Evolutionary conservation across 2,329 filamentous ascomycete species (phyloP).

Genomic region (Claviceps purpurea): DNA sequence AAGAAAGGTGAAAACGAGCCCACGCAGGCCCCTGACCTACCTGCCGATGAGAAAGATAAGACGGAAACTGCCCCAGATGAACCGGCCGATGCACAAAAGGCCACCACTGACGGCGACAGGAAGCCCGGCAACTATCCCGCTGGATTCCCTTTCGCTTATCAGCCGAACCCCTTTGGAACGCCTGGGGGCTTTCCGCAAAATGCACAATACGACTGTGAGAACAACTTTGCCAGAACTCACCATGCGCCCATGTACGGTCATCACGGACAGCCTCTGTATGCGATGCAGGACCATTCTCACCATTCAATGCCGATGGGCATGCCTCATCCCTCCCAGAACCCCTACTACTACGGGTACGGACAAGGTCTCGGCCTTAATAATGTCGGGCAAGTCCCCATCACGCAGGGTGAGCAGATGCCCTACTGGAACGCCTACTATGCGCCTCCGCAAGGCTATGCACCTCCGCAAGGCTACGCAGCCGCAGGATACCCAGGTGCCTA

Average conservation of each 20-base stretch:
- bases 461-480: constrained; percentile 7
- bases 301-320: constrained; percentile 26
- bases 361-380: constrained; percentile 4
- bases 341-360: constrained; percentile 27
- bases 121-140: constrained; percentile 14
- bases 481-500: constrained; percentile 7
- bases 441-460: constrained; percentile 11
- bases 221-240: constrained; percentile 41
- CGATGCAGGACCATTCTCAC: constrained; percentile 18
- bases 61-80: constrained; percentile 6
- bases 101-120: constrained; percentile 8
- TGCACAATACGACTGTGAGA: constrained; percentile 41
- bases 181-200: constrained; percentile 43
- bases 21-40: neutral
- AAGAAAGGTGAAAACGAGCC: no score
- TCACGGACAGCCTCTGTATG: constrained; percentile 31
- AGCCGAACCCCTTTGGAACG: constrained; percentile 34
- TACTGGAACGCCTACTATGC: constrained; percentile 12
- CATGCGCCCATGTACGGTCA: constrained; percentile 43
- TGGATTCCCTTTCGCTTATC: constrained; percentile 18
- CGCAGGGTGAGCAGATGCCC: constrained; percentile 15
- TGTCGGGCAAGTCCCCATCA: constrained; percentile 17
- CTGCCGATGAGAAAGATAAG: constrained; percentile 2
- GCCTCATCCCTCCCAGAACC: constrained; percentile 29
- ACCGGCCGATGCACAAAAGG: constrained; percentile 4